These are phyloP conservation scores for Suzukiozyma palmioleophila DNA, from an alignment of 1,139 yeast species.

Conservation along the genomic window DNA sequence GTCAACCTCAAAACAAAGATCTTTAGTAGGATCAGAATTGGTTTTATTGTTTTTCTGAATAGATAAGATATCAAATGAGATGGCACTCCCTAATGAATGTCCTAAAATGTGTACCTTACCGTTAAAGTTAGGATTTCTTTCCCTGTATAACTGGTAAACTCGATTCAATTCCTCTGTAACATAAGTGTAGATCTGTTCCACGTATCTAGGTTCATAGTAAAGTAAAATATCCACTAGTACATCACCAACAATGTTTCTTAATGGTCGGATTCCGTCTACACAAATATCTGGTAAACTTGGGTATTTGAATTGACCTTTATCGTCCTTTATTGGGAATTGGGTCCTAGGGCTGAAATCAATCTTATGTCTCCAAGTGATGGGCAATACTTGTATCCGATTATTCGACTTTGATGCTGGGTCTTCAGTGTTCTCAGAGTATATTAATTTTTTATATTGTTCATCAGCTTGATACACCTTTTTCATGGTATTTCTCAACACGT, in stretches of 20 bases:
- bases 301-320: constrained; percentile 33
- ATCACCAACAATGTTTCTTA: constrained; percentile 78
- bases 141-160: constrained; percentile 54
- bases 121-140: constrained; percentile 67
- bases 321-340: constrained; percentile 23
- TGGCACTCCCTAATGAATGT: constrained; percentile 88
- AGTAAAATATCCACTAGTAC: constrained; percentile 81
- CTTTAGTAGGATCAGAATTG: constrained; percentile 19
- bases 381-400: constrained; percentile 69
- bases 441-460: constrained; percentile 35
- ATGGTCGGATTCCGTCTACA: constrained; percentile 73
- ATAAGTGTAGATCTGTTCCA: constrained; percentile 55
- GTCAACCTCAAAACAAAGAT: constrained; percentile 65
- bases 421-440: constrained; percentile 21
- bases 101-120: constrained; percentile 84
- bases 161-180: constrained; percentile 71
- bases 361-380: constrained; percentile 74
- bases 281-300: constrained; percentile 73
- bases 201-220: constrained; percentile 75
- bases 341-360: constrained; percentile 56
- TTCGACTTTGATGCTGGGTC: constrained; percentile 28
- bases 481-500: constrained; percentile 62
- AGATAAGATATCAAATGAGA: constrained; percentile 71
- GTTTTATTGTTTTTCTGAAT: constrained; percentile 43
- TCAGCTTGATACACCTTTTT: constrained; percentile 51